phyloP scores from a whole-genome alignment of 768 basidiomycete species.

The Kwoniella sp. region DNA sequence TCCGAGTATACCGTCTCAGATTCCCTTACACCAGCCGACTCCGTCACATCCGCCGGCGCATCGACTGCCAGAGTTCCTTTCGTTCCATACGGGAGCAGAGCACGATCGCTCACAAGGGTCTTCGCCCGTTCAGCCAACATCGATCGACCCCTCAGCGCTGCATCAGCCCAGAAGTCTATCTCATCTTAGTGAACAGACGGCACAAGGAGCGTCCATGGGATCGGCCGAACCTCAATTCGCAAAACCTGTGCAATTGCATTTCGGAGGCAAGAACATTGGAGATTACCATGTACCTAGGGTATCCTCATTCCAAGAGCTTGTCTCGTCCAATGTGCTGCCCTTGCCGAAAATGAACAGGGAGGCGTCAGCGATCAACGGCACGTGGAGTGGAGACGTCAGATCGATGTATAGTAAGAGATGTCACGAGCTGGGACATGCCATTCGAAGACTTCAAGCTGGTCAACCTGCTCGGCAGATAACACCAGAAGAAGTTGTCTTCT shows the following conservation, averaged over 20 bases:
- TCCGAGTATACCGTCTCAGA: slow-evolving; percentile 1
- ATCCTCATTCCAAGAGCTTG: slow-evolving; percentile 30
- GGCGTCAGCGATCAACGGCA: not conserved
- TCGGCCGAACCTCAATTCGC: not conserved
- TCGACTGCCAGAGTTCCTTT: slow-evolving; percentile 10
- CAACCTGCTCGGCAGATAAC: slow-evolving; percentile 11
- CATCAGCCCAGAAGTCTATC: not conserved
- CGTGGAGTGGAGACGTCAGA: slow-evolving; percentile 10
- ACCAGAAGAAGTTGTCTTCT: slow-evolving; percentile 34
- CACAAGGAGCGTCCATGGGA: not conserved
- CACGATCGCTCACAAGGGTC: not conserved
- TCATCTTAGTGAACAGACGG: not conserved
- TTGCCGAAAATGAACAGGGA: slow-evolving; percentile 22
- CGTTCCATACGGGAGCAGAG: not conserved
- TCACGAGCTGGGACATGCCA: slow-evolving; percentile 32
- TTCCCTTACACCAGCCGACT: slow-evolving; percentile 20
- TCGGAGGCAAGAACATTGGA: slow-evolving; percentile 11
- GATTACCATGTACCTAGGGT: slow-evolving; percentile 23
- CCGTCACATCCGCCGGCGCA: slow-evolving; percentile 17
- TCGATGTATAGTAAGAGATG: slow-evolving; percentile 32
- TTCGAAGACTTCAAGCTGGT: slow-evolving; percentile 18
- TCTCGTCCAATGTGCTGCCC: slow-evolving; percentile 27
- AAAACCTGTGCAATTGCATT: slow-evolving; percentile 1
- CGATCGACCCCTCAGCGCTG: not conserved
- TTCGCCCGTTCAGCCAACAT: not conserved